phyloP scores from a whole-genome alignment of 169 alveolate species.

The Perkinsus olseni region DNA sequence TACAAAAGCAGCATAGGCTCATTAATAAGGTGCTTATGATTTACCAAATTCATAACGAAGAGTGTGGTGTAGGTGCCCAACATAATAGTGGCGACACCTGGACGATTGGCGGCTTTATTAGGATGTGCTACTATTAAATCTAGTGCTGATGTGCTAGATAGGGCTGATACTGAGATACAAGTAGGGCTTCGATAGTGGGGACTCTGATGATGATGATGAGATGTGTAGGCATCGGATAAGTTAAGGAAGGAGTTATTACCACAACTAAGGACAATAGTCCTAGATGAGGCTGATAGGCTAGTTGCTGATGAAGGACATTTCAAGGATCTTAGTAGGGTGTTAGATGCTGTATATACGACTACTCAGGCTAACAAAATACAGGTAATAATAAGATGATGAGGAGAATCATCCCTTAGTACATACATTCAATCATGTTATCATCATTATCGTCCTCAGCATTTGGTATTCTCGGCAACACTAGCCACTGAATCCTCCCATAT shows the following conservation, averaged over 20 bases:
- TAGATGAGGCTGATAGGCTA: background rate
- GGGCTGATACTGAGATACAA: background rate
- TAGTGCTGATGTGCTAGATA: background rate
- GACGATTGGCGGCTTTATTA: background rate
- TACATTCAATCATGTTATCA: no score
- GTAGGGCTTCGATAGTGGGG: background rate
- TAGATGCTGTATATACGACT: background rate
- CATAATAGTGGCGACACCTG: background rate
- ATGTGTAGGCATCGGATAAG: background rate
- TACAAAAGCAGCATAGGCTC: background rate
- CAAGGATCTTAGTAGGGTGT: background rate
- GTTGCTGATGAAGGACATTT: constrained; percentile 2
- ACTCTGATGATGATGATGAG: background rate
- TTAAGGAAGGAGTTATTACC: background rate
- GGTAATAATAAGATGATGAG: background rate
- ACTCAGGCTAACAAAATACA: background rate
- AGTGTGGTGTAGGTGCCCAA: background rate
- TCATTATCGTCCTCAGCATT: no score
- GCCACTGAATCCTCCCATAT: background rate
- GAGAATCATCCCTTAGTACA: background rate
- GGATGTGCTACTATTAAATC: background rate
- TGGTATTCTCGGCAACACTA: background rate
- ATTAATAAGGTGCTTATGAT: background rate
- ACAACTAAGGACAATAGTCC: background rate
- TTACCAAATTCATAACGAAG: background rate